Evolutionary conservation across 2,329 filamentous ascomycete genomes (phyloP).

Genomic region (Zalaria sp.): DNA sequence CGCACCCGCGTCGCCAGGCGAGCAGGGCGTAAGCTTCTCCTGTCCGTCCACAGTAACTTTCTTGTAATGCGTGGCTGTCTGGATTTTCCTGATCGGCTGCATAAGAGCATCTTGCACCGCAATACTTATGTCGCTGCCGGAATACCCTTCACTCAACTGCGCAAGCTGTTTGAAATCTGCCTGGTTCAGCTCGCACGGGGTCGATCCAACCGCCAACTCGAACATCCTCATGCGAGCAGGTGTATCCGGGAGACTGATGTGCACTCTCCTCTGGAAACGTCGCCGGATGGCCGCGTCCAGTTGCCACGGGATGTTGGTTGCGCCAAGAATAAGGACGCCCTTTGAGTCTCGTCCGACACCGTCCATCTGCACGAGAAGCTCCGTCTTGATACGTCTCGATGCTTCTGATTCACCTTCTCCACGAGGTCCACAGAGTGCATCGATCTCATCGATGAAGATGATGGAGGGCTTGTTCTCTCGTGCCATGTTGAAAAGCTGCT

Average conservation of each 20-base stretch:
- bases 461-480: conserved; percentile 96
- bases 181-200: conserved; percentile 67
- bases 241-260: conserved; percentile 82
- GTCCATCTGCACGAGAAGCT: conserved; percentile 97
- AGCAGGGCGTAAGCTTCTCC: conserved; percentile 74
- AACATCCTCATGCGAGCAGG: conserved; percentile 90
- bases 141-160: conserved; percentile 80
- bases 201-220: conserved; percentile 84
- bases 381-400: conserved; percentile 93
- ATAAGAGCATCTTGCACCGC: conserved; percentile 93
- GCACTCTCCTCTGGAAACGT: conserved; percentile 89
- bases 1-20: conserved; percentile 73
- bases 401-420: conserved; percentile 95
- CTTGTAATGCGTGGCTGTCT: conserved; percentile 96
- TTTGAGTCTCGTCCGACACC: conserved; percentile 92
- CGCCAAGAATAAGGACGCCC: conserved; percentile 85
- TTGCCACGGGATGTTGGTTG: conserved; percentile 98
- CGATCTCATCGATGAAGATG: conserved; percentile 97
- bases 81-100: conserved; percentile 93
- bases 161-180: conserved; percentile 71
- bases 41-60: conserved; percentile 56
- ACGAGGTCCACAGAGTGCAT: conserved; percentile 86
- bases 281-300: conserved; percentile 89
- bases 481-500: conserved; percentile 93
- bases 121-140: conserved; percentile 89